A percentile compares a stretch with the other conserved stretches of the same genome.
Conservation (phyloP, 108 stramenopile species). For the Nitzschia sp. region DNA sequence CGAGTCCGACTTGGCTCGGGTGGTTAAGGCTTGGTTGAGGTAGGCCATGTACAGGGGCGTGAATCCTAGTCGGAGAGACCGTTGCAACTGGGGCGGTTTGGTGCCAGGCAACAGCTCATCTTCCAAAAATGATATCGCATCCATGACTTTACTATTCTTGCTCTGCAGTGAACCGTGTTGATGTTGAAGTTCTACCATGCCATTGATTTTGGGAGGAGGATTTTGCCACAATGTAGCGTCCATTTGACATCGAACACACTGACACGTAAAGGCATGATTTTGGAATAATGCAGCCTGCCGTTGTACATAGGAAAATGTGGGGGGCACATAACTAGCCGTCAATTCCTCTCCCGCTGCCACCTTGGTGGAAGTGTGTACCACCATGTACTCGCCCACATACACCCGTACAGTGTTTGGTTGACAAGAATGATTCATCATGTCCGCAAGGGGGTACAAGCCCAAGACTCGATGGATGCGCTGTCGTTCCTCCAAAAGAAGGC, state of each 20-base stretch:
- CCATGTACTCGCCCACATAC: conserved; percentile 66
- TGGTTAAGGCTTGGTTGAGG: conserved; percentile 49
- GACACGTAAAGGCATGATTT: conserved; percentile 64
- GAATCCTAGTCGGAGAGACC: conserved; percentile 52
- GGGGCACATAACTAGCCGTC: conserved; percentile 76
- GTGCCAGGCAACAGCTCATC: neutral
- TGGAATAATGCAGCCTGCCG: conserved; percentile 42
- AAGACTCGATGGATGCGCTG: conserved; percentile 51
- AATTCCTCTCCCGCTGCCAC: conserved; percentile 71
- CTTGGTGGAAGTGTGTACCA: conserved; percentile 55
- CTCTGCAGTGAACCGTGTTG: neutral
- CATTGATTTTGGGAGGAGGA: neutral
- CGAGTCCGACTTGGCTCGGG: neutral
- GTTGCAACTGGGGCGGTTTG: conserved; percentile 41
- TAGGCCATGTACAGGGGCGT: conserved; percentile 58
- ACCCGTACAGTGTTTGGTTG: conserved; percentile 68
- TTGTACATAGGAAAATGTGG: conserved; percentile 42
- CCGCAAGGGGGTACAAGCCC: conserved; percentile 79
- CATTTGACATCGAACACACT: conserved; percentile 54
- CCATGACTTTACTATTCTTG: conserved; percentile 25
- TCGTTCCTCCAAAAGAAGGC: no score
- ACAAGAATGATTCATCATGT: conserved; percentile 88
- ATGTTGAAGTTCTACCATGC: neutral
- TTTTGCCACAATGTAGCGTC: conserved; percentile 34
- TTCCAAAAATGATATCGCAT: conserved; percentile 17